These are phyloP conservation scores for Ramichloridium luteum DNA, from an alignment of 2,329 filamentous ascomycete genomes.

Conservation along the genomic window DNA sequence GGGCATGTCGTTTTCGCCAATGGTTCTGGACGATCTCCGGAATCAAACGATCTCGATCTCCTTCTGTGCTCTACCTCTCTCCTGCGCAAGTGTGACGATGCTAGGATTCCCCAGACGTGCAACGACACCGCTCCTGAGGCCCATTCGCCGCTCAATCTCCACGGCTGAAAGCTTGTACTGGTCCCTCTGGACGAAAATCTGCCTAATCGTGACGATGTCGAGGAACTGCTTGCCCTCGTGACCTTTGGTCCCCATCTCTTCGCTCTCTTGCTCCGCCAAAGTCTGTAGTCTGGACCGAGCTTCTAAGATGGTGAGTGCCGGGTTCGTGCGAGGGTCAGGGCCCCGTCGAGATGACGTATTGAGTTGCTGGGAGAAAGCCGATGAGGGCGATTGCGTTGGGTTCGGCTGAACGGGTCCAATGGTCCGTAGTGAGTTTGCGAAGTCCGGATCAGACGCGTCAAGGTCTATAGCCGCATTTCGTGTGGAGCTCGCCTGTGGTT, in stretches of 20 bases:
- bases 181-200: slow-evolving; percentile 24
- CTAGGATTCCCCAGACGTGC: slow-evolving; percentile 21
- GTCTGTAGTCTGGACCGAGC: slow-evolving; percentile 39
- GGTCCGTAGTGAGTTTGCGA: slow-evolving; percentile 66
- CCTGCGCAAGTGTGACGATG: slow-evolving; percentile 20
- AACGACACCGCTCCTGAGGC: slow-evolving; percentile 25
- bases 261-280: slow-evolving; percentile 43
- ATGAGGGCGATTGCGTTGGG: slow-evolving; percentile 44
- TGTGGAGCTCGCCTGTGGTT: slow-evolving; percentile 26
- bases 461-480: slow-evolving; percentile 42
- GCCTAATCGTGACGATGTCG: slow-evolving; percentile 32
- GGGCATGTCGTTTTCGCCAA: no score
- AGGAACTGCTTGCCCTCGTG: slow-evolving; percentile 33
- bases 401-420: slow-evolving; percentile 48
- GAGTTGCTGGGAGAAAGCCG: slow-evolving; percentile 33
- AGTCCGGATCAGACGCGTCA: slow-evolving; percentile 51
- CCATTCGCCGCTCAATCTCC: slow-evolving; percentile 24
- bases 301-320: slow-evolving; percentile 41
- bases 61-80: slow-evolving; percentile 20
- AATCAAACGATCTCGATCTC: slow-evolving; percentile 22
- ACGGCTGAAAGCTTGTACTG: slow-evolving; percentile 15
- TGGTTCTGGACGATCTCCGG: no score
- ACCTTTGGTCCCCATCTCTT: slow-evolving; percentile 30
- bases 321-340: slow-evolving; percentile 35
- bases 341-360: slow-evolving; percentile 21